These are phyloP conservation scores for Calonectria hawksworthii DNA, from an alignment of 2,329 filamentous ascomycete species.

Conservation along the genomic window DNA sequence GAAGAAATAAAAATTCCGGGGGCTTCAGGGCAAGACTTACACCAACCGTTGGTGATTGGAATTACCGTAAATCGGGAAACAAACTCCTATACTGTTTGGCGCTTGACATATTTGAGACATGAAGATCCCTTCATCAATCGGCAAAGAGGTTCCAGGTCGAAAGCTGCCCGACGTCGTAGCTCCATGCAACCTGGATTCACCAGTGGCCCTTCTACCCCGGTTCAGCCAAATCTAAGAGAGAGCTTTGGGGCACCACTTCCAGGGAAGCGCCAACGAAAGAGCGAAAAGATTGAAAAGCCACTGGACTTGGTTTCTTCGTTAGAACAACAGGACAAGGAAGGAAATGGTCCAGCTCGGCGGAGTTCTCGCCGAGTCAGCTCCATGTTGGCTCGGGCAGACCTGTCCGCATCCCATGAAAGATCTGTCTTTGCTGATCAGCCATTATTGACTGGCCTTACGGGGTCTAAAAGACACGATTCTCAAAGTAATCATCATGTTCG, in stretches of 20 bases:
- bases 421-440: slow-evolving; percentile 81
- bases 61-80: slow-evolving; percentile 85
- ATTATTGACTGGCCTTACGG: slow-evolving; percentile 56
- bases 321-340: slow-evolving; percentile 75
- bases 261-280: slow-evolving; percentile 67
- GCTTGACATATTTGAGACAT: slow-evolving; percentile 80
- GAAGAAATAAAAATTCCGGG: slow-evolving; percentile 75
- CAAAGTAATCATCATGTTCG: slow-evolving; percentile 64
- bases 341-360: slow-evolving; percentile 65
- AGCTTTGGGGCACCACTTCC: slow-evolving; percentile 77
- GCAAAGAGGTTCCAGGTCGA: slow-evolving; percentile 60
- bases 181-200: slow-evolving; percentile 77
- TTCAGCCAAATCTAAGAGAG: slow-evolving; percentile 79
- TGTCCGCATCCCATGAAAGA: slow-evolving; percentile 87
- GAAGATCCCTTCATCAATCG: slow-evolving; percentile 69
- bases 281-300: slow-evolving; percentile 64
- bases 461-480: slow-evolving; percentile 78
- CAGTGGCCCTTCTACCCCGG: slow-evolving; percentile 83
- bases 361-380: slow-evolving; percentile 89
- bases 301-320: slow-evolving; percentile 78
- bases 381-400: slow-evolving; percentile 86
- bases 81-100: slow-evolving; percentile 88
- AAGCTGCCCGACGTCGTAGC: slow-evolving; percentile 68
- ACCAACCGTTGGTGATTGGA: slow-evolving; percentile 76
- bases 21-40: slow-evolving; percentile 49